These are phyloP conservation scores for Kwoniella dejecticola DNA, from an alignment of 768 basidiomycete species.

Conservation along the genomic window DNA sequence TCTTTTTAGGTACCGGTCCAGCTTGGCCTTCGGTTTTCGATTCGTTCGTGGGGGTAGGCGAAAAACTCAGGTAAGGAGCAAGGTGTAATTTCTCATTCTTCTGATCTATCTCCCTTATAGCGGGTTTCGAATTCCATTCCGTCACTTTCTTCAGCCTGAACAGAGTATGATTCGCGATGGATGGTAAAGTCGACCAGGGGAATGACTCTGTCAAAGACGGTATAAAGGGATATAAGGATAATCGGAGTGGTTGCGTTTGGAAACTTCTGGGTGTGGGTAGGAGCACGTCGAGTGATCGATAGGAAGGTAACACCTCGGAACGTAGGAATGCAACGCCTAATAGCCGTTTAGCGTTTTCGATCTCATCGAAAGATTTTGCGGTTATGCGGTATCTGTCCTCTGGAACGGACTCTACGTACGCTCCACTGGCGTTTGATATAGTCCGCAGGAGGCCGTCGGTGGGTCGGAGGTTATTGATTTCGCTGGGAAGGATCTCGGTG, in stretches of 20 bases:
- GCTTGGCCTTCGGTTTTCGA: neutral
- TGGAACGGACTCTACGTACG: slow-evolving; percentile 13
- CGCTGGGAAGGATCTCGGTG: slow-evolving; percentile 1
- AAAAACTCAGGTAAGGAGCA: neutral
- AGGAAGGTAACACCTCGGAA: slow-evolving; percentile 5
- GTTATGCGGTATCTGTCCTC: slow-evolving; percentile 14
- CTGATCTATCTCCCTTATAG: slow-evolving; percentile 18
- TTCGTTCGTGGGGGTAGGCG: too few species aligned
- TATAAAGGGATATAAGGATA: slow-evolving; percentile 21
- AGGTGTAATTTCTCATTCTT: slow-evolving; percentile 10
- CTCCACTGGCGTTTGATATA: slow-evolving; percentile 20
- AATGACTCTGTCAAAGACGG: slow-evolving; percentile 15
- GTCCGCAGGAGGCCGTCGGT: slow-evolving; percentile 7
- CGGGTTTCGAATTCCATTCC: slow-evolving; percentile 20
- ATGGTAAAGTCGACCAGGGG: slow-evolving; percentile 4
- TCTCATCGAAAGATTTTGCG: slow-evolving; percentile 14
- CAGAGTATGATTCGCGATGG: neutral
- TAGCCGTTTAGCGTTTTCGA: slow-evolving; percentile 13
- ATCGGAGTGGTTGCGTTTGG: slow-evolving; percentile 1
- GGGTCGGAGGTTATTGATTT: slow-evolving; percentile 1
- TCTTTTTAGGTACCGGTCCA: neutral
- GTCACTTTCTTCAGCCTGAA: slow-evolving; percentile 18
- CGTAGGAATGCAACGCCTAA: slow-evolving; percentile 6
- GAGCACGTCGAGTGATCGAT: slow-evolving; percentile 6
- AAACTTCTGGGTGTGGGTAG: slow-evolving; percentile 15